Conservation (phyloP, 2,329 filamentous ascomycete species). For the Phoma sp. region DNA sequence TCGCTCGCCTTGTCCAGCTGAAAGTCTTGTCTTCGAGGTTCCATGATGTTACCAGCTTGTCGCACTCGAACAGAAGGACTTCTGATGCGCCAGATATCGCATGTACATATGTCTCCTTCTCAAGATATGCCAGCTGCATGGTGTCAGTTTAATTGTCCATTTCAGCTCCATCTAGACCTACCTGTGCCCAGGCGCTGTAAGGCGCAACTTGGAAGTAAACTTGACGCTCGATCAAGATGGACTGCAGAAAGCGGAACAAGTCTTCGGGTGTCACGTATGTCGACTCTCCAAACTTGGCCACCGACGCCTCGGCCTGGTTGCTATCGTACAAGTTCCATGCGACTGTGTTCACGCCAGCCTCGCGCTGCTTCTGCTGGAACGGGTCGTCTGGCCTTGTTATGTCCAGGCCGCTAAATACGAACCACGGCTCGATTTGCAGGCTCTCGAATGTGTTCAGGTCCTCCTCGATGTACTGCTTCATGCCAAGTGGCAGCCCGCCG, state of each 20-base stretch:
- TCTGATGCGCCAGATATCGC: conserved; percentile 85
- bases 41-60: conserved; percentile 71
- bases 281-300: conserved; percentile 83
- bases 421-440: conserved; percentile 76
- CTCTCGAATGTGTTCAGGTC: conserved; percentile 76
- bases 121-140: conserved; percentile 75
- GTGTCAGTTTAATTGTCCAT: conserved; percentile 28
- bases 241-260: conserved; percentile 78
- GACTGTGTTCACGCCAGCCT: conserved; percentile 71
- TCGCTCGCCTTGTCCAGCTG: conserved; percentile 67
- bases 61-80: conserved; percentile 82
- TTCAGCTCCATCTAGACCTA: conserved; percentile 45
- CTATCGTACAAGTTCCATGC: conserved; percentile 90
- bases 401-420: conserved; percentile 90
- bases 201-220: conserved; percentile 83
- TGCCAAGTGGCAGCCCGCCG: conserved; percentile 81
- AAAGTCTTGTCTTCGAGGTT: conserved; percentile 74
- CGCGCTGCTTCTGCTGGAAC: conserved; percentile 64
- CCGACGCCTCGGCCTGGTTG: conserved; percentile 78
- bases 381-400: conserved; percentile 72
- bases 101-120: conserved; percentile 66
- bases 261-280: conserved; percentile 68
- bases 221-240: conserved; percentile 70
- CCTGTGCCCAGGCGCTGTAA: conserved; percentile 86
- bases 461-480: conserved; percentile 75